Evolutionary conservation across 1,139 yeast species (phyloP).

Genomic region (Starmera stellimalicola): DNA sequence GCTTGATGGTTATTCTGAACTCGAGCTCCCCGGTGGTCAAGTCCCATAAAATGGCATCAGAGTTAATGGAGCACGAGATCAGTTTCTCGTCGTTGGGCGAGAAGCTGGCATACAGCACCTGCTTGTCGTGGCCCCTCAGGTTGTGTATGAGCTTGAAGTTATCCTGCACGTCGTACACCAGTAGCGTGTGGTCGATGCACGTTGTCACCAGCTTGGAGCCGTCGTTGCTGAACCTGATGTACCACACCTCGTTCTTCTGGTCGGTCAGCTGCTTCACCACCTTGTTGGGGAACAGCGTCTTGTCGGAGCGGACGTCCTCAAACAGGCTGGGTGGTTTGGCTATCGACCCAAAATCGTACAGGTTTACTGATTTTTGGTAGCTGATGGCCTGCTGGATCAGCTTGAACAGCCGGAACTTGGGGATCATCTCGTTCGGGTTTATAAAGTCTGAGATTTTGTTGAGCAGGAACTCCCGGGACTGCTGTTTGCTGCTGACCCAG

Average conservation of each 20-base stretch:
- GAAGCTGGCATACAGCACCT: conserved; percentile 63
- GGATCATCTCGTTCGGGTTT: conserved; percentile 43
- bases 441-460: conserved; percentile 34
- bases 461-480: conserved; percentile 34
- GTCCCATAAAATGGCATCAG: conserved; percentile 59
- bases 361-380: conserved; percentile 34
- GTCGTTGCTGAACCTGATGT: conserved; percentile 63
- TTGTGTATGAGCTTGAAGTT: conserved; percentile 36
- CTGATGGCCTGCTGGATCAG: conserved; percentile 43
- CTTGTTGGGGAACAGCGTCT: conserved; percentile 39
- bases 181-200: conserved; percentile 56
- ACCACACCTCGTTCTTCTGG: conserved; percentile 82
- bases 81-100: conserved; percentile 56
- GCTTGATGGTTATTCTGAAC: conserved; percentile 8
- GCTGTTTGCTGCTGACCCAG: conserved; percentile 30
- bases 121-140: conserved; percentile 41
- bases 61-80: conserved; percentile 57
- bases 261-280: conserved; percentile 32
- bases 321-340: conserved; percentile 14
- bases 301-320: conserved; percentile 20
- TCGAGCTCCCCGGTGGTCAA: conserved; percentile 27
- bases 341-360: conserved; percentile 25
- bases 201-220: conserved; percentile 73
- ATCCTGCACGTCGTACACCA: conserved; percentile 56
- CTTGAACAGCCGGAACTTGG: conserved; percentile 39